These are phyloP conservation scores for Lasiodiplodia gonubiensis DNA, from an alignment of 2,329 filamentous ascomycete genomes.

Conservation along the genomic window DNA sequence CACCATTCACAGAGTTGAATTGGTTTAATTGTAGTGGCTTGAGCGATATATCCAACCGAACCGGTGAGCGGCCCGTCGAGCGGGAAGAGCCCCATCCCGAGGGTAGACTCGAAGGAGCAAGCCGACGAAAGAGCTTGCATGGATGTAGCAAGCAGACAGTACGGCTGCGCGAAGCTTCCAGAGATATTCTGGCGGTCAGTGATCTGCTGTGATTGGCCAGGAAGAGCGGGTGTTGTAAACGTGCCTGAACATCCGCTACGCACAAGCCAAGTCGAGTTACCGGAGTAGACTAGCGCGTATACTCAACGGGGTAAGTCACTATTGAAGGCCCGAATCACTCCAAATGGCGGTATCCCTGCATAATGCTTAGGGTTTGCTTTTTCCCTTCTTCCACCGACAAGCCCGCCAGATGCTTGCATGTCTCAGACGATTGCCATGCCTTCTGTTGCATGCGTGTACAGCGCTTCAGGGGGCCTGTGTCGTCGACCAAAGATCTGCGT, in stretches of 20 bases:
- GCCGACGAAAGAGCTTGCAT: neutral
- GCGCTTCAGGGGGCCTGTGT: neutral
- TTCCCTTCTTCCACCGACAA: neutral
- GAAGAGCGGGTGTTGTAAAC: slow-evolving; percentile 7
- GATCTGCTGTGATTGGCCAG: slow-evolving; percentile 12
- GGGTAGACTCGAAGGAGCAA: neutral
- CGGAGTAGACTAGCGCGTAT: slow-evolving; percentile 15
- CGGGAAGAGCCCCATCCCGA: neutral
- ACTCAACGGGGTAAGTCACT: slow-evolving; percentile 3
- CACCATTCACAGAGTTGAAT: neutral
- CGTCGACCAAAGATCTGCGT: neutral
- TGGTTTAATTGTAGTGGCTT: slow-evolving; percentile 2
- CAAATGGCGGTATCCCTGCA: slow-evolving; percentile 27
- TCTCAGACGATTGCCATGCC: neutral
- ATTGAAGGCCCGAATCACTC: slow-evolving; percentile 12
- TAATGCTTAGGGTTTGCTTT: slow-evolving; percentile 12
- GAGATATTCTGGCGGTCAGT: slow-evolving; percentile 18
- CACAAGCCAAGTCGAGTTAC: slow-evolving; percentile 21
- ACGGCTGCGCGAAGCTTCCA: neutral
- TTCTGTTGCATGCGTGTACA: too few relatives aligned
- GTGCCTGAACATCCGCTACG: slow-evolving; percentile 16
- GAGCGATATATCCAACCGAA: neutral
- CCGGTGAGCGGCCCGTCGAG: neutral
- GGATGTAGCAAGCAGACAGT: neutral
- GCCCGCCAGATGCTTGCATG: neutral